A percentile compares a stretch with the other conserved stretches of the same genome.
These are phyloP conservation scores for Suillus occidentalis DNA, from an alignment of 768 basidiomycete species.

Conservation along the genomic window DNA sequence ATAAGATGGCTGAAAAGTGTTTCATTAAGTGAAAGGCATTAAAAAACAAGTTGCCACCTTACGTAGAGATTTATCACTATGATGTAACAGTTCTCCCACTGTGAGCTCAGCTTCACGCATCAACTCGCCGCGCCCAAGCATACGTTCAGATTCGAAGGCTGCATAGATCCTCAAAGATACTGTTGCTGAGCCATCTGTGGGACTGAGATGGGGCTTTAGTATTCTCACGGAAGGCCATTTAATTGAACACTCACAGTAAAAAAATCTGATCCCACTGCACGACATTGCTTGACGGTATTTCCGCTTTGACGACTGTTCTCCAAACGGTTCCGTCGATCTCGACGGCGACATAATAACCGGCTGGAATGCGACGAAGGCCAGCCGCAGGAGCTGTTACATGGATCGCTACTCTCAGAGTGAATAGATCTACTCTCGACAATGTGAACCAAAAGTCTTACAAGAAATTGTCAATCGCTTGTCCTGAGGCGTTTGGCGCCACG, in stretches of 20 bases:
- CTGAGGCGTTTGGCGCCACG: constrained; percentile 6
- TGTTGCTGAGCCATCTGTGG: not conserved
- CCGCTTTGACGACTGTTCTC: constrained; percentile 10
- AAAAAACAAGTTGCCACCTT: not conserved
- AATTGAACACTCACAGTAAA: constrained; percentile 5
- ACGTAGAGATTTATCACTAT: not conserved
- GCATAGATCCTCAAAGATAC: constrained; percentile 10
- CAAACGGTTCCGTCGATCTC: not conserved
- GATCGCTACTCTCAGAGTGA: constrained; percentile 8
- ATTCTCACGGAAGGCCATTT: not conserved
- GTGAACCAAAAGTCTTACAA: not conserved
- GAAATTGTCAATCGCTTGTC: constrained; percentile 7
- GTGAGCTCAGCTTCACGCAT: constrained; percentile 7
- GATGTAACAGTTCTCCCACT: constrained; percentile 3
- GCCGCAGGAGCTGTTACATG: constrained; percentile 12
- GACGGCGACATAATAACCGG: constrained; percentile 16
- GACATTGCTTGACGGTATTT: constrained; percentile 4
- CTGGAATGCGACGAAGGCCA: constrained; percentile 15
- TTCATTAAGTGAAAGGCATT: too few species aligned
- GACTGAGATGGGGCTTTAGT: constrained; percentile 5
- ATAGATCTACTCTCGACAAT: not conserved
- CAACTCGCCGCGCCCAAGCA: constrained; percentile 13
- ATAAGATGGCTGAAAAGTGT: not conserved
- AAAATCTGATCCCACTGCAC: constrained; percentile 17
- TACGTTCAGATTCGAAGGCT: constrained; percentile 13